Base-by-base conservation (phyloP, 2,329 filamentous ascomycete species). In the Penicillium sp. region DNA sequence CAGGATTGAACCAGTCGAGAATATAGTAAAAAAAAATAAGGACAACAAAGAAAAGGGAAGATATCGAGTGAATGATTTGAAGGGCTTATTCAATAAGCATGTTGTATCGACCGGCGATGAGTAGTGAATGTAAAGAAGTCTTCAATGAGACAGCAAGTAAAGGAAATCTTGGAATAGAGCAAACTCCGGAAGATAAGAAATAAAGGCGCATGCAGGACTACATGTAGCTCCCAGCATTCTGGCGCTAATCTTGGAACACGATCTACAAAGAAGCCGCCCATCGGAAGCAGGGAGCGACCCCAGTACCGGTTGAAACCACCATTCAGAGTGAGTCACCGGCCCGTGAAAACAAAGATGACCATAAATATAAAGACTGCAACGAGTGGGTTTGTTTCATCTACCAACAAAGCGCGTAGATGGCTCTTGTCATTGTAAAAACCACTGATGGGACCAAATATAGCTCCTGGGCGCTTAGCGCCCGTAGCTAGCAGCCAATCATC, bases 381-480 rank as follows among this genome's bases (percentile, higher is more conserved):
- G 20, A 48, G 52, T 37, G 47, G 43, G 48, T 50, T 42, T 47
- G 67, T 71, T 70, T 71, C 66, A 69, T 61, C 37, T 63, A 44
- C 54, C 49, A 62, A 52, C 55, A 54, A 50, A 51, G 51, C 51
- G 44, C 57, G 23, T 59, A 43, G 55, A 53, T 56, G 52, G 54
- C 51, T 57, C 26, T 41, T 55, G 26, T 52, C n/a, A 50, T 59
- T 64, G 56, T 59, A 55, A 49, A 64, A 55, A 61, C 57, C 59
- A 59, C 62, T 56, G 47, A 43, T 40, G 40, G 26, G 45, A 22
- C 59, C 68, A 67, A 68, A 69, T 63, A 61, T 69, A 67, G 66
- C 53, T 51, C 43, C 22, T 56, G 53, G 57, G 69, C 68, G 69
- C 68, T 70, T 69, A 70, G 58, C 54, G 42, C 49, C 51, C 57